Evolutionary conservation across 2,329 filamentous ascomycete genomes (phyloP), one percentile per base, ranked within the genome.

Genomic region (Alternaria brassicicola): DNA sequence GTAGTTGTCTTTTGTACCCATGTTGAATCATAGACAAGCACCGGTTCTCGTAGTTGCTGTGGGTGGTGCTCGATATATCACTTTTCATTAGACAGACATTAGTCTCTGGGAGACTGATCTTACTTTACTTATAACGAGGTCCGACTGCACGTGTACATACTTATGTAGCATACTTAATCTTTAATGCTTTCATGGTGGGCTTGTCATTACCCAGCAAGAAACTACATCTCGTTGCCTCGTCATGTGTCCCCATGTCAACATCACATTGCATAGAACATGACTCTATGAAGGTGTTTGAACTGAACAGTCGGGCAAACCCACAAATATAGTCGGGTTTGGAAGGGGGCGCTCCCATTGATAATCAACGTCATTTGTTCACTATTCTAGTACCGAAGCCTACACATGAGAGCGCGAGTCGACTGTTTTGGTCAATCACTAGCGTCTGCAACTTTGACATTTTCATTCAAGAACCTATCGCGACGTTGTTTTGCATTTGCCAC

Each of bases 81-180:
- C 61, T 31, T 47, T 65, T 54, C 31, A 38, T 47, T 51, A 23
- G 46, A 35, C 35, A 35, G 28, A 26, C 31, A 55, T 58, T 39
- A 28, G 52, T 57, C 60, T 62, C 55, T 62, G 55, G 31, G 35
- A 59, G 62, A 58, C 52, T 30, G 19, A 17, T 35, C 28, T 43
- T 57, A 48, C 36, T 33, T 30, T 59, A 26, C 51, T 47, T 21
- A 65, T 50, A 13, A 69, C 33, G 66, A 65, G 63, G 58, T 64
- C 66, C 62, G 65, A 68, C 52, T 49, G 62, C 39, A 68, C 46
- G 65, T 64, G 56, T 52, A 55, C 49, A 58, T 38, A 60, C 51
- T 33, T 38, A 42, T 64, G 51, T 66, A 69, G 43, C 46, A 59
- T 55, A 49, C 57, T 36, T 64, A 57, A 62, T 62, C 59, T 67